These are phyloP conservation scores for Coelastrella sp. DNA, from an alignment of 139 green algal species.

Conservation along the genomic window DNA sequence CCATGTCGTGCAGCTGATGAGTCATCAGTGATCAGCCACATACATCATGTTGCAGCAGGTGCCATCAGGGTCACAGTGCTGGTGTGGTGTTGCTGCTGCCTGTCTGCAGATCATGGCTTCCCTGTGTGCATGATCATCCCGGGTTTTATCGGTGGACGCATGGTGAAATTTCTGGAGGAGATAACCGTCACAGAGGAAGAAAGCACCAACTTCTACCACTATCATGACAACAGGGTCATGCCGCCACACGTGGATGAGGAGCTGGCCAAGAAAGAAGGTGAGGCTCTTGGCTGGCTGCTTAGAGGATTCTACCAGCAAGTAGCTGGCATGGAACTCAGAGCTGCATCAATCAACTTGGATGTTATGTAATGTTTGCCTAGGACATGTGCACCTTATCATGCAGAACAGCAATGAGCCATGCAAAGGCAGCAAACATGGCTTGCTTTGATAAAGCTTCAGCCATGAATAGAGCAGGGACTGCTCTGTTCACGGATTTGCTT, in stretches of 20 bases:
- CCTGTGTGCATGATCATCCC: conserved; percentile 88
- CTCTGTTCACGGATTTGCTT: too few species aligned
- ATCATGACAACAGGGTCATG: conserved; percentile 97
- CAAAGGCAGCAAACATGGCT: too few species aligned
- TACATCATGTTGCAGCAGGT: too few species aligned
- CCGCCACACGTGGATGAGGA: conserved; percentile 93
- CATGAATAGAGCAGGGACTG: too few species aligned
- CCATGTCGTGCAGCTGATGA: too few species aligned
- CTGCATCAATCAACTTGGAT: neutral
- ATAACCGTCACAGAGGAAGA: conserved; percentile 84
- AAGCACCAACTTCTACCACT: conserved; percentile 97
- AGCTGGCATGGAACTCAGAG: neutral
- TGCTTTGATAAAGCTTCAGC: too few species aligned
- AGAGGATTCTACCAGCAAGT: neutral
- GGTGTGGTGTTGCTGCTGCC: too few species aligned
- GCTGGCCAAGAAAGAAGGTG: conserved; percentile 86
- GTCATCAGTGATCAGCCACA: too few species aligned
- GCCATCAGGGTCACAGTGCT: too few species aligned
- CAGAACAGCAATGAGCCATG: neutral
- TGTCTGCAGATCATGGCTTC: conserved; percentile 75
- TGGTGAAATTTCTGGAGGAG: conserved; percentile 91
- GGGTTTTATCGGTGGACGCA: conserved; percentile 90
- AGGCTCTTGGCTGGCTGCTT: neutral
- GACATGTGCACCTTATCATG: neutral
- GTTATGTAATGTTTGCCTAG: neutral